Base-by-base conservation (phyloP, 768 basidiomycete genomes). In the Collybiopsis luxurians region DNA sequence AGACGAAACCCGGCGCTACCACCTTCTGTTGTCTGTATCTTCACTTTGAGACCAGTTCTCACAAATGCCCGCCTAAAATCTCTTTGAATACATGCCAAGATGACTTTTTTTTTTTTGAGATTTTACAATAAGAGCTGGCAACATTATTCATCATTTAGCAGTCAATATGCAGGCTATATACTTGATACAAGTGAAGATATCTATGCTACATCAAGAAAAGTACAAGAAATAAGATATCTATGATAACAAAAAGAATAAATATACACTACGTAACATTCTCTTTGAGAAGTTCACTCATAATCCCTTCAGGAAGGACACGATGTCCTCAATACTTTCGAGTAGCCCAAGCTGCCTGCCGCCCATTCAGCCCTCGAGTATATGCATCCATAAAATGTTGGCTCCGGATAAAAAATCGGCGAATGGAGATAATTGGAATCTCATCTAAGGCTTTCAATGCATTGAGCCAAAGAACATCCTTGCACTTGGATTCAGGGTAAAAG, bases 381-480 rank as follows among this genome's bases (percentile, higher is more conserved):
- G 66, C 70, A 58, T 70, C 62, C 30, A 66, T 67, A 53, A 66
- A 70, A 13, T 47, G 46, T 13, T 1, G 23, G 0, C 30, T 53
- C 0, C 52, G 50, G 42, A 38, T 54, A 34, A 15, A 44, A n/a
- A 59, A 59, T 0, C 57, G 50, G 36, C 34, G 11, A 45, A 38
- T 38, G 9, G 23, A 45, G 9, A 24, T 9, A 7, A 45, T 10
- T 7, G 15, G 43, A 10, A 45, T 24, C 15, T 45, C 10, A 21
- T 45, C 23, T 4, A 58, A 23, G 13, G 13, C 2, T 36, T 57
- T 46, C 10, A 24, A 23, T 40, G 64, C 47, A 55, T 54, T 64
- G 15, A 28, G 62, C 43, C 27, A 24, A 11, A 44, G 42, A 19
- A 12, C 28, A 44, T 45, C 43, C 2, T 58, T 56, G 4, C 48